phyloP scores from a whole-genome alignment of 2,329 filamentous ascomycete genomes.

The Cercospora sp. region DNA sequence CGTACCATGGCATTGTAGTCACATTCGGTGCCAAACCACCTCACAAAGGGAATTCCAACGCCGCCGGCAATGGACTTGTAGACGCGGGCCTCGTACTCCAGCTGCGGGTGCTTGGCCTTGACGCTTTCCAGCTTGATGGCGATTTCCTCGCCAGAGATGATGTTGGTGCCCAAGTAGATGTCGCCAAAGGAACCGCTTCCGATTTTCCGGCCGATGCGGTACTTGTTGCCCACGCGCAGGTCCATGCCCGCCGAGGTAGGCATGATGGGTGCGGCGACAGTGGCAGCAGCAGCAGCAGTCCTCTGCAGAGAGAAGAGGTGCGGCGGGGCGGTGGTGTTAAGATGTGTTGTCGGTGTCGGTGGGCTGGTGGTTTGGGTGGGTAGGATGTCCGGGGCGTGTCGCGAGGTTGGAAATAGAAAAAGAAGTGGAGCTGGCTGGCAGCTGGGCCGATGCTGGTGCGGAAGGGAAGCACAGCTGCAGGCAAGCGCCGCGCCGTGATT shows the following conservation, averaged over 20 bases:
- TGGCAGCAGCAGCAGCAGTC: neutral
- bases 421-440: neutral
- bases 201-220: slow-evolving; percentile 99
- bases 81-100: slow-evolving; percentile 97
- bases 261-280: neutral
- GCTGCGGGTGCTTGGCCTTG: slow-evolving; percentile 98
- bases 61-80: slow-evolving; percentile 88
- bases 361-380: neutral
- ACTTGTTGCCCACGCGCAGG: slow-evolving; percentile 98
- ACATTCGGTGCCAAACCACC: slow-evolving; percentile 99
- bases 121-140: slow-evolving; percentile 99
- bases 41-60: slow-evolving; percentile 96
- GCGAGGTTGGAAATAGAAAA: neutral
- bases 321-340: neutral
- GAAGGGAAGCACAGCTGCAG: neutral
- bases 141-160: slow-evolving; percentile 98
- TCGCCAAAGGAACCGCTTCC: slow-evolving; percentile 97
- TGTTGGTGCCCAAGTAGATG: slow-evolving; percentile 97
- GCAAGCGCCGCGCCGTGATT: neutral
- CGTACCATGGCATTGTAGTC: slow-evolving; percentile 99
- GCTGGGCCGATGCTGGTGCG: neutral
- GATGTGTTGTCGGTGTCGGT: neutral
- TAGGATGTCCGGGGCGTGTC: neutral
- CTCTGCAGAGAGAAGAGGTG: neutral
- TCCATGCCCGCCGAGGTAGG: slow-evolving; percentile 54